A percentile compares a stretch with the other conserved stretches of the same genome.
Conservation (phyloP, 2,329 filamentous ascomycete genomes). For the Exophiala bonariae region DNA sequence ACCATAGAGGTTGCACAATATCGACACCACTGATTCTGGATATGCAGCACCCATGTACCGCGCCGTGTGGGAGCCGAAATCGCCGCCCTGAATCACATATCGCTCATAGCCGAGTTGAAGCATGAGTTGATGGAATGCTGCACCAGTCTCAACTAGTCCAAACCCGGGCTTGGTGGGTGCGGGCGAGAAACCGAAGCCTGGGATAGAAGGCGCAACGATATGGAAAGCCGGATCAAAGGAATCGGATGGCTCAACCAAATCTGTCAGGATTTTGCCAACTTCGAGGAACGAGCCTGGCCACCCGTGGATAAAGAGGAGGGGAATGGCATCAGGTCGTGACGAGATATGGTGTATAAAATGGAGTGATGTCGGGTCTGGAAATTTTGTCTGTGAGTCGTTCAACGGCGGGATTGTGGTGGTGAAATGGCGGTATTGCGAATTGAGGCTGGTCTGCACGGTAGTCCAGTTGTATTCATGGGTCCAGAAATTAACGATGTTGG, state of each 20-base stretch:
- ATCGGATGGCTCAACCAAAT: conserved; percentile 23
- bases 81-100: conserved; percentile 57
- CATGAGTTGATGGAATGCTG: conserved; percentile 17
- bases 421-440: no score
- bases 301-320: conserved; percentile 39
- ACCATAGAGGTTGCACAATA: no score
- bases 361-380: conserved; percentile 4
- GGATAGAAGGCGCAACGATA: conserved; percentile 31
- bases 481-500: no score
- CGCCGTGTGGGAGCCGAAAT: conserved; percentile 38
- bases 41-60: no score
- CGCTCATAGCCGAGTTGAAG: conserved; percentile 12
- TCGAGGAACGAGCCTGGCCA: conserved; percentile 40
- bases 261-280: conserved; percentile 31
- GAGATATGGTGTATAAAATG: conserved; percentile 29
- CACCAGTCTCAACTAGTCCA: conserved; percentile 58
- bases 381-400: no score
- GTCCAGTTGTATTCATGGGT: no score
- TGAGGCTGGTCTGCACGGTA: no score
- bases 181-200: conserved; percentile 28
- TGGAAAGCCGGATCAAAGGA: conserved; percentile 29
- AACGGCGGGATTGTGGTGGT: no score
- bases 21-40: no score
- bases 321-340: conserved; percentile 30
- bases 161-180: conserved; percentile 52